A percentile compares a stretch with the other conserved stretches of the same genome.
These are phyloP conservation scores for Paulownia fortunei DNA, from an alignment of 257 asterid species.

Conservation along the genomic window DNA sequence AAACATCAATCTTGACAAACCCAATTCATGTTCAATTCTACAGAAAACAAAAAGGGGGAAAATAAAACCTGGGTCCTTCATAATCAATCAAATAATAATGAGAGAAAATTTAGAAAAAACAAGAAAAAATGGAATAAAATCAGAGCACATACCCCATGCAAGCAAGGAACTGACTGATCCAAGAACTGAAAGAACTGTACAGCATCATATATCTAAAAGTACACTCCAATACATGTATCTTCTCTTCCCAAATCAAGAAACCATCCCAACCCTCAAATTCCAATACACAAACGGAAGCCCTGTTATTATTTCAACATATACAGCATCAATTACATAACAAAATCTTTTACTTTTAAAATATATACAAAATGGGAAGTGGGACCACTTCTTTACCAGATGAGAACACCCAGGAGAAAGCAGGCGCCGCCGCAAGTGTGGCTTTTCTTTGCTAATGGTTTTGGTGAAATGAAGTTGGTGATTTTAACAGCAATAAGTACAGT, in stretches of 20 bases:
- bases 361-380: not conserved
- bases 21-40: not conserved
- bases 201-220: constrained; percentile 58
- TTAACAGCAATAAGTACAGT: constrained; percentile 17
- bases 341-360: not conserved
- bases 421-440: constrained; percentile 26
- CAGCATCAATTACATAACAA: constrained; percentile 8
- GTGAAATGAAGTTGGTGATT: not conserved
- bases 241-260: constrained; percentile 40
- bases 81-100: not conserved
- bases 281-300: constrained; percentile 27
- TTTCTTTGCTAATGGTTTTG: constrained; percentile 13
- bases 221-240: constrained; percentile 24
- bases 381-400: constrained; percentile 1
- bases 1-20: constrained; percentile 3
- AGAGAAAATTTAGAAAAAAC: not conserved
- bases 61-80: constrained; percentile 13
- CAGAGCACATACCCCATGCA: constrained; percentile 80
- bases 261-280: constrained; percentile 31
- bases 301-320: constrained; percentile 19
- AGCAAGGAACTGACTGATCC: constrained; percentile 72
- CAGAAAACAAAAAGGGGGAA: not conserved
- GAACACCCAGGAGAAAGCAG: constrained; percentile 3
- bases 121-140: constrained; percentile 31
- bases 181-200: constrained; percentile 63